phyloP scores from a whole-genome alignment of 257 asterid genomes.

The Ocimum tenuiflorum region DNA sequence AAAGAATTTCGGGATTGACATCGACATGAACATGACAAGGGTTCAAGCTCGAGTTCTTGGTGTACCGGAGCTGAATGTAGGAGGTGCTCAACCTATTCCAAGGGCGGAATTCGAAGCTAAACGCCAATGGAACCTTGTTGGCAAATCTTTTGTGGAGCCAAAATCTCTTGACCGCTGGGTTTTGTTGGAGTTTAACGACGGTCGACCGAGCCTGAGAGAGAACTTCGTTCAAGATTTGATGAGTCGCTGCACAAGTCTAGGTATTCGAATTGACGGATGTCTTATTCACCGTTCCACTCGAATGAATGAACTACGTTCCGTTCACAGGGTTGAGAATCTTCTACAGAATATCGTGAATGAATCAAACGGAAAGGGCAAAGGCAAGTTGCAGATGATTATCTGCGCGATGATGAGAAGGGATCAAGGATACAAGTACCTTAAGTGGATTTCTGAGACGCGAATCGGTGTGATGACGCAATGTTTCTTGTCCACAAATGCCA shows the following conservation, averaged over 20 bases:
- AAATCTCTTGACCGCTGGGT: slow-evolving; percentile 56
- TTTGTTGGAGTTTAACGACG: slow-evolving; percentile 39
- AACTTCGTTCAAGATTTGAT: slow-evolving; percentile 25
- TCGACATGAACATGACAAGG: slow-evolving; percentile 41
- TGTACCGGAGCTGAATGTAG: slow-evolving; percentile 43
- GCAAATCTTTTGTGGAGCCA: slow-evolving; percentile 38
- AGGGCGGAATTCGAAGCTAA: slow-evolving; percentile 40
- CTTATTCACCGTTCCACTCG: not conserved
- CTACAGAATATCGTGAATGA: slow-evolving; percentile 25
- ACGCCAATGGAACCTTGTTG: slow-evolving; percentile 59
- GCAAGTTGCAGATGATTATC: slow-evolving; percentile 41
- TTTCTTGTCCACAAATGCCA: slow-evolving; percentile 24
- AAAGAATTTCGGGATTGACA: slow-evolving; percentile 32
- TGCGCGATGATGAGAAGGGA: slow-evolving; percentile 45
- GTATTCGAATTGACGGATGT: slow-evolving; percentile 44
- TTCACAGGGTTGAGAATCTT: slow-evolving; percentile 26
- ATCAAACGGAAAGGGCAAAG: slow-evolving; percentile 10
- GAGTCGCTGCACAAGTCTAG: slow-evolving; percentile 29
- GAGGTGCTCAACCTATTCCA: slow-evolving; percentile 21
- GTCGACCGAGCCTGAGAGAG: not conserved
- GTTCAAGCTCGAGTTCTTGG: slow-evolving; percentile 55
- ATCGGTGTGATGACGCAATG: slow-evolving; percentile 66
- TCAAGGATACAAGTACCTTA: slow-evolving; percentile 49
- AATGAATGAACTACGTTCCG: slow-evolving; percentile 36
- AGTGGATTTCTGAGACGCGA: slow-evolving; percentile 58